Evolutionary conservation across 352 stramenopile species (phyloP), one percentile per base, ranked within the genome.

Genomic region (Globisporangium nunn): DNA sequence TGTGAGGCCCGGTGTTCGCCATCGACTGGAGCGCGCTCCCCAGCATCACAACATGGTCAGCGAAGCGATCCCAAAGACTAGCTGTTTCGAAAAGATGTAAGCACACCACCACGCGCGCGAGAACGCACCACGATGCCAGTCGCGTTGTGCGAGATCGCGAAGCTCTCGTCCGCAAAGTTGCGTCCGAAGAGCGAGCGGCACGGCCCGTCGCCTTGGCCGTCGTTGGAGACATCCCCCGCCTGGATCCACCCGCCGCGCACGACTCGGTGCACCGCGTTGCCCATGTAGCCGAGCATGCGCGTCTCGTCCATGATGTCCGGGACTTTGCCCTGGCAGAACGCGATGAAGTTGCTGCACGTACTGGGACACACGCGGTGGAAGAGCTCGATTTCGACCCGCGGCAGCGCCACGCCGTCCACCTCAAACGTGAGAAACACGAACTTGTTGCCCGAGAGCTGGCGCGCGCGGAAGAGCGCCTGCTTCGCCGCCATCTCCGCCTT

Each of bases 1-100:
- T 98, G 63, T 98, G 87, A 18, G 81, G 87, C 0, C 96, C 65
- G 56, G 66, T 80, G 66, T 99, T 99, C 33, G 96, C 97, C 97
- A 99, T 99, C 37, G 94, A 97, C 59, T 87, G 30, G 3, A 14
- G 23, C 23, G 23, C 23, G 23, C 23, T 23, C 23, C 23, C 23
- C 23, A 23, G 29, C 47, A n/a, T 31, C 48, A 39, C 44, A 52
- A 64, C 15, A 31, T 28, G 33, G 46, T 49, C 7, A 58, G 54
- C 10, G 7, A 57, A 37, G 33, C 6, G 30, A 44, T 2, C 18
- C 43, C 4, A 39, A 4, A 30, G 50, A 43, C 2, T 23, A 23
- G 23, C 23, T 23, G 23, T 23, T 23, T 23, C 23, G 23, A 23
- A 1, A 1, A 29, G 31, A 15, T 17, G 14, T 0, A 15, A 12